A percentile compares a stretch with the other conserved stretches of the same genome.
phyloP scores from a whole-genome alignment of 805 yeast genomes.

The Starmera pachycereana region DNA sequence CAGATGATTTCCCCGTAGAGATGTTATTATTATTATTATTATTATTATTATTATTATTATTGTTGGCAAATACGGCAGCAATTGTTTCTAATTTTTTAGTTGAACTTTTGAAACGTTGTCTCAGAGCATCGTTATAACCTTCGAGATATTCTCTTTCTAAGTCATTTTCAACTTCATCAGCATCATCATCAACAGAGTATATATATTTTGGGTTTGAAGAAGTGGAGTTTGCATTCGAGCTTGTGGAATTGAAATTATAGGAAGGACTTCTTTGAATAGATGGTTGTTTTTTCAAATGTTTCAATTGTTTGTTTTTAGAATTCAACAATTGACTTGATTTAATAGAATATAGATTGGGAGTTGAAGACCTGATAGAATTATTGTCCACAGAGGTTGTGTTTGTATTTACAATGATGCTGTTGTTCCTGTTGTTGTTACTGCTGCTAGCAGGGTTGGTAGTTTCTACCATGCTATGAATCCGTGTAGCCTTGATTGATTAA shows the following conservation, averaged over 20 bases:
- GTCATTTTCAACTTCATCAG: slow-evolving; percentile 58
- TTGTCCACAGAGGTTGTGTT: background rate
- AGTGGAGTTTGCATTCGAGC: slow-evolving; percentile 8
- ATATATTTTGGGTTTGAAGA: slow-evolving; percentile 22
- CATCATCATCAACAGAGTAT: slow-evolving; percentile 77
- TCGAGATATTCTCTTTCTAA: slow-evolving; percentile 52
- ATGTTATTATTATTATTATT: background rate
- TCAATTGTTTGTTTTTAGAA: too few species aligned
- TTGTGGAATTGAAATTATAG: slow-evolving; percentile 4
- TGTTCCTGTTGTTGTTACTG: background rate
- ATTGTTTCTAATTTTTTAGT: slow-evolving; percentile 10
- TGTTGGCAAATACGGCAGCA: background rate
- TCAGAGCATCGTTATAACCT: slow-evolving; percentile 64
- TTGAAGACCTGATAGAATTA: too few species aligned
- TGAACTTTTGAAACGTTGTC: slow-evolving; percentile 30
- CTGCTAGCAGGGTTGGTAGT: background rate
- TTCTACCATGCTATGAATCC: too few species aligned
- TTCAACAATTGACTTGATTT: background rate
- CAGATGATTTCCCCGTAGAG: background rate
- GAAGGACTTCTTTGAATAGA: slow-evolving; percentile 12
- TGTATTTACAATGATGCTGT: background rate
- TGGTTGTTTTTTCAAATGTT: slow-evolving; percentile 13
- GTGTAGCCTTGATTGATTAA: background rate
- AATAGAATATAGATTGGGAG: too few species aligned
- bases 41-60: background rate